phyloP scores from a whole-genome alignment of 73 alveolate genomes.

The Paramecium sexaurelia region DNA sequence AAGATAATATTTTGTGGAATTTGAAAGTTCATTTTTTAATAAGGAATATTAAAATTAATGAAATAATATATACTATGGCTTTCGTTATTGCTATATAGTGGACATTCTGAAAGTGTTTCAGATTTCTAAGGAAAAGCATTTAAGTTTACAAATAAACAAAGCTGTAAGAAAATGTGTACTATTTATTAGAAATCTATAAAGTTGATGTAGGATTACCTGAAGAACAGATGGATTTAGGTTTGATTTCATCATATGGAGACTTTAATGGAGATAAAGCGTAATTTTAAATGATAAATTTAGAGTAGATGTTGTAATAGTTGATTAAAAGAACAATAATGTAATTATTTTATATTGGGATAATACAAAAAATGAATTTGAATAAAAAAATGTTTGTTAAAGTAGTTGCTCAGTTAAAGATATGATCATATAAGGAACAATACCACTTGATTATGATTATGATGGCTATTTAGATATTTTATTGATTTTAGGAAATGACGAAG shows the following conservation, averaged over 20 bases:
- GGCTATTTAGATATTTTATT: constrained; percentile 18
- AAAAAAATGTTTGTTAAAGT: not conserved
- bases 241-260: constrained; percentile 30
- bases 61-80: not conserved
- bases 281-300: not conserved
- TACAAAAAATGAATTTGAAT: not conserved
- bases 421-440: not conserved
- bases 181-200: not conserved
- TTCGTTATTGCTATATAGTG: not conserved
- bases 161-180: not conserved
- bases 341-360: constrained; percentile 28
- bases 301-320: constrained; percentile 23
- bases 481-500: not conserved
- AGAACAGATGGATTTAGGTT: not conserved
- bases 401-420: not conserved
- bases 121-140: constrained; percentile 42
- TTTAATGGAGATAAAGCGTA: constrained; percentile 64
- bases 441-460: constrained; percentile 41
- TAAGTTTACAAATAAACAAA: constrained; percentile 6
- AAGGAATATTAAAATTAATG: not conserved
- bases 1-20: not conserved
- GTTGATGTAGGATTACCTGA: constrained; percentile 40
- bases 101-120: not conserved
- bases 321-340: not conserved
- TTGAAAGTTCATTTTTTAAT: not conserved